These are phyloP conservation scores for Backusella luteola DNA, from an alignment of 192 early-diverging fungal genomes.

Conservation along the genomic window DNA sequence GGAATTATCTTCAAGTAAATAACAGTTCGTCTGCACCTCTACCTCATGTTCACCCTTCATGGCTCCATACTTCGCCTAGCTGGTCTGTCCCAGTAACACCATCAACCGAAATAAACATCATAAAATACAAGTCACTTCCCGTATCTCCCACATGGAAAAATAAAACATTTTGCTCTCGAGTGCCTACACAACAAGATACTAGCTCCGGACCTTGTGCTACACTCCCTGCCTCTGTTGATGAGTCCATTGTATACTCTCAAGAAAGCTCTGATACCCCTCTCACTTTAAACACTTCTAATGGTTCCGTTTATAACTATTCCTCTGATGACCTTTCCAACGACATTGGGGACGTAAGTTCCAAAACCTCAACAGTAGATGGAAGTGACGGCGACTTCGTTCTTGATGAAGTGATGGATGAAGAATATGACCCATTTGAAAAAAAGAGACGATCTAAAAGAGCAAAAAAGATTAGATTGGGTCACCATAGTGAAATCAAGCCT, in stretches of 20 bases:
- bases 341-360: neutral
- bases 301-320: neutral
- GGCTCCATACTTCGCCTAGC: neutral
- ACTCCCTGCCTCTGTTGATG: neutral
- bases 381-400: neutral
- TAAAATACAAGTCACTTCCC: neutral
- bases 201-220: neutral
- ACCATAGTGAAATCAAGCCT: neutral
- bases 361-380: neutral
- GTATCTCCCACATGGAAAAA: constrained; percentile 3
- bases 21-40: neutral
- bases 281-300: neutral
- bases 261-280: neutral
- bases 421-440: neutral
- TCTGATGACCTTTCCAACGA: neutral
- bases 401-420: neutral
- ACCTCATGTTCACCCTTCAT: constrained; percentile 1
- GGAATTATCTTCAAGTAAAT: neutral
- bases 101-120: neutral
- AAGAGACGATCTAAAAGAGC: neutral
- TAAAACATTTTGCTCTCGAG: neutral
- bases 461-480: neutral
- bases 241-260: neutral
- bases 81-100: neutral
- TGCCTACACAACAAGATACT: neutral